Percentiles rank a stretch among this genome's conserved stretches.
These are phyloP conservation scores for Stachybotrys chartarum DNA, from an alignment of 2,329 filamentous ascomycete species.

Conservation along the genomic window DNA sequence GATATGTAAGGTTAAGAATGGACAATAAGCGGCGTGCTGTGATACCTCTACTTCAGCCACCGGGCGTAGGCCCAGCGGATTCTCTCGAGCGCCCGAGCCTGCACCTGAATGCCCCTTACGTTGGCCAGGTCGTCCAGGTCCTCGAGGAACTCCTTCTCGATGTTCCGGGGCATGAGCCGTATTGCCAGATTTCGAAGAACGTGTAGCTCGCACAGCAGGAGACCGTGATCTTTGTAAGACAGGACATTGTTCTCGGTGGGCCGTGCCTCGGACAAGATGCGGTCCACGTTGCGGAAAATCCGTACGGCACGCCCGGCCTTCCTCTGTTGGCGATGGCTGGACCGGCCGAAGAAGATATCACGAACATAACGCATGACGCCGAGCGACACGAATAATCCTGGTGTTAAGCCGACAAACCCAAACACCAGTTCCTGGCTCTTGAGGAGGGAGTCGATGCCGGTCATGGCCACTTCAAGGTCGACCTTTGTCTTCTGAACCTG, in stretches of 20 bases:
- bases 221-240: conserved; percentile 85
- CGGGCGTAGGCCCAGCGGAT: conserved; percentile 86
- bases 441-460: conserved; percentile 86
- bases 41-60: conserved; percentile 47
- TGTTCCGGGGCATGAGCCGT: conserved; percentile 61
- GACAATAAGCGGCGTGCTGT: not conserved
- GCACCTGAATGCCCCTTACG: conserved; percentile 69
- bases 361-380: conserved; percentile 66
- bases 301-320: conserved; percentile 66
- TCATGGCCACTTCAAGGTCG: conserved; percentile 92
- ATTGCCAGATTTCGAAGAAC: conserved; percentile 58
- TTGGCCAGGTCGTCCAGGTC: conserved; percentile 84
- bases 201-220: conserved; percentile 86
- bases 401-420: conserved; percentile 91
- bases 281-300: conserved; percentile 81
- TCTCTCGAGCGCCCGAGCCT: conserved; percentile 71
- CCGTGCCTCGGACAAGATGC: conserved; percentile 63
- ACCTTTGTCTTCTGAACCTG: conserved; percentile 99
- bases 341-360: conserved; percentile 61
- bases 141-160: conserved; percentile 79
- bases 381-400: conserved; percentile 81
- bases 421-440: conserved; percentile 97
- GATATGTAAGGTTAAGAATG: no score
- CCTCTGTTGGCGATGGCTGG: conserved; percentile 56
- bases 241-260: conserved; percentile 67